Conservation (phyloP, 2,329 filamentous ascomycete genomes). For the Trichoderma atroviride region DNA sequence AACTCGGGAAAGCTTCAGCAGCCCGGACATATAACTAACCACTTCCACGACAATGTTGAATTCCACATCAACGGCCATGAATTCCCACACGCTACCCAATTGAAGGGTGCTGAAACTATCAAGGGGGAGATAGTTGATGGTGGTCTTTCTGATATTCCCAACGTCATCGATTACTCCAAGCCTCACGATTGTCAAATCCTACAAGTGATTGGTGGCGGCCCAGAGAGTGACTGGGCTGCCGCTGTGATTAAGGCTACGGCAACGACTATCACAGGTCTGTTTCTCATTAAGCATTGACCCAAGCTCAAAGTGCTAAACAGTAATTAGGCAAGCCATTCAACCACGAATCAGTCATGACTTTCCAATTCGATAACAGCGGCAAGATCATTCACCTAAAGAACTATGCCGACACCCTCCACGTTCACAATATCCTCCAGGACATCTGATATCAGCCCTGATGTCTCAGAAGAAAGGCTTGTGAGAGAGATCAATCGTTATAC, state of each 20-base stretch:
- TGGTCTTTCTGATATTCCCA: neutral
- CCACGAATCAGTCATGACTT: neutral
- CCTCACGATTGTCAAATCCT: neutral
- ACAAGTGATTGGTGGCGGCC: neutral
- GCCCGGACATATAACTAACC: neutral
- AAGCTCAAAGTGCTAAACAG: neutral
- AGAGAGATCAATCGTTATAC: neutral
- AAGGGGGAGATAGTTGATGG: neutral
- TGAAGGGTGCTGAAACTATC: neutral
- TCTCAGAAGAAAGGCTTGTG: neutral
- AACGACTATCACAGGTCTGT: neutral
- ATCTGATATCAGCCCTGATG: neutral
- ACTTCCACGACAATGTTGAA: neutral
- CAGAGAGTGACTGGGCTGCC: neutral
- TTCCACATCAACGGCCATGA: neutral
- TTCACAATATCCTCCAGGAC: neutral
- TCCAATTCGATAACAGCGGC: neutral
- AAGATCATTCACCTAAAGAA: neutral
- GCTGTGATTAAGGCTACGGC: neutral
- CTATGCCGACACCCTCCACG: neutral
- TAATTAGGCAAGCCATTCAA: neutral
- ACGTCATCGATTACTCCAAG: neutral
- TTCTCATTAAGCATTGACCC: no score
- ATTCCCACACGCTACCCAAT: neutral
- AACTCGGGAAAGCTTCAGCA: neutral